A percentile compares a stretch with the other conserved stretches of the same genome.
These are phyloP conservation scores for Schwanniomyces occidentalis DNA, from an alignment of 805 yeast genomes.

Conservation along the genomic window DNA sequence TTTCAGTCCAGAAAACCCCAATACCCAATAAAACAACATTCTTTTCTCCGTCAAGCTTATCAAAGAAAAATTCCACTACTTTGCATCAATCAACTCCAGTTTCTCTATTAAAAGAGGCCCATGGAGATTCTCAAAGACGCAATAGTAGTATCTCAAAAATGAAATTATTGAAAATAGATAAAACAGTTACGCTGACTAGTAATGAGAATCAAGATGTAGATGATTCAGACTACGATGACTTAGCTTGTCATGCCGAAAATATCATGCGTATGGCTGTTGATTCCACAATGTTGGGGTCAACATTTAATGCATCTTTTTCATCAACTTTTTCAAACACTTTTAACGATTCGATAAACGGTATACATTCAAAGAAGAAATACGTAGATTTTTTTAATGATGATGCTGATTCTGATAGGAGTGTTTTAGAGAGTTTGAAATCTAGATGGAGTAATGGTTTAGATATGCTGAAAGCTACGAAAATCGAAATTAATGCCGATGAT, in stretches of 20 bases:
- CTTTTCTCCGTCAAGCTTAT: conserved; percentile 27
- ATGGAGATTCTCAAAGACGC: conserved; percentile 14
- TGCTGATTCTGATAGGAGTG: conserved; percentile 21
- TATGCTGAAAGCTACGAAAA: conserved; percentile 20
- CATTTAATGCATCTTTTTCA: conserved; percentile 37
- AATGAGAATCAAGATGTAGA: conserved; percentile 11
- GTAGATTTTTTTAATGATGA: conserved; percentile 12
- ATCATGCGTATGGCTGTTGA: conserved; percentile 49
- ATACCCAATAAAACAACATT: conserved; percentile 25
- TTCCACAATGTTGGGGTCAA: conserved; percentile 45
- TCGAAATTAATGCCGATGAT: conserved; percentile 41
- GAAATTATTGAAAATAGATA: neutral
- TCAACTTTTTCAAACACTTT: conserved; percentile 31
- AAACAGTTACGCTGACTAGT: conserved; percentile 1
- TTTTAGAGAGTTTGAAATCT: conserved; percentile 16
- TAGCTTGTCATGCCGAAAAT: conserved; percentile 48
- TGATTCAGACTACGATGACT: conserved; percentile 32
- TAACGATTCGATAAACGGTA: conserved; percentile 28
- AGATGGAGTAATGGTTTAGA: conserved; percentile 13
- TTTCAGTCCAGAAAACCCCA: conserved; percentile 22
- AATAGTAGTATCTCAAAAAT: conserved; percentile 7
- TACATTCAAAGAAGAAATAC: conserved; percentile 12
- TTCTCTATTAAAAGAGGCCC: conserved; percentile 19
- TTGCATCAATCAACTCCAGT: conserved; percentile 28
- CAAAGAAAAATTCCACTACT: conserved; percentile 6